Base-by-base conservation (phyloP, 441 rosid genomes). In the Erodium chrysanthum region DNA sequence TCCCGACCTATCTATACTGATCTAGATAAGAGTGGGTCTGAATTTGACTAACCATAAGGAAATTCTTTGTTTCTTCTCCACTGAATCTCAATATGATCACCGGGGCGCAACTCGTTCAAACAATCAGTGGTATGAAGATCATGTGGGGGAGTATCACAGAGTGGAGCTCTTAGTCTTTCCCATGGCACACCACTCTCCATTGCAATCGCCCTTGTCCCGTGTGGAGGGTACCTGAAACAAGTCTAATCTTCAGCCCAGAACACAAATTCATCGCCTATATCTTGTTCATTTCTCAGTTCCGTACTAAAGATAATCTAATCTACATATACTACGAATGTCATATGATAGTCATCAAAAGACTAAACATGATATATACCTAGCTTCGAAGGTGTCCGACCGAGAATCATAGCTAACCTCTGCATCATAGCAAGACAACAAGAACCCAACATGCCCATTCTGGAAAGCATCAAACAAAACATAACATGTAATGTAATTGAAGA, bases 51-150 rank as follows among this genome's bases (percentile, higher is more conserved):
- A 92, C 98, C 98, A 68, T 90, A 93, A 58, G 98, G 98, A 63
- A 84, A 88, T 68, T 88, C 95, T 77, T 86, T 90, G 85, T 84
- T 90, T 77, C 90, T 86, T 85, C 98, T 85, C 98, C 98, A 93
- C 62, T 93, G 98, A 71, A 93, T 93, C 84, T 90, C 98, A 0
- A 93, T 83, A 71, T 88, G 88, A 78, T 93, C 87, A 1, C 95
- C 95, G 0, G 97, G 97, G 46, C 60, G 76, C 64, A 90, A 77
- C 29, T 93, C 95, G 68, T 81, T 76, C 70, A 90, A 73, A 75
- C 91, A 87, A 72, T 86, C 87, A 21, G 92, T 84, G 56, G 67
- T 67, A 68, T 85, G 83, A 37, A 93, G 96, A 76, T 85, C 79
- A 33, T 82, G 84, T 3, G 95, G 89, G 7, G 83, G 76, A 66